These are phyloP conservation scores for Epicoccum sorghinum DNA, from an alignment of 2,329 filamentous ascomycete genomes.

Conservation along the genomic window DNA sequence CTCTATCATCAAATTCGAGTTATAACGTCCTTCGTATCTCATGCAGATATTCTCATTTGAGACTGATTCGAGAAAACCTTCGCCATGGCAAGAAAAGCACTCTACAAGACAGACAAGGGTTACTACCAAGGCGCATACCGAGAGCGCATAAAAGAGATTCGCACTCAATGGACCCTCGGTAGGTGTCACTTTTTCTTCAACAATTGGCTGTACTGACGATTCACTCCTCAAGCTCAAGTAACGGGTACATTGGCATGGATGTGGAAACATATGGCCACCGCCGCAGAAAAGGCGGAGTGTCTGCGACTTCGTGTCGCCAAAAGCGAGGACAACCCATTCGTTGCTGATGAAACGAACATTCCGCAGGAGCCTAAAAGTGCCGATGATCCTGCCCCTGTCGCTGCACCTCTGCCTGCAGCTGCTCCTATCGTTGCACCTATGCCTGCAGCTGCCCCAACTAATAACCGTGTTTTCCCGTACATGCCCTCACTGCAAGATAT, in stretches of 20 bases:
- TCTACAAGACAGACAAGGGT: too few species aligned
- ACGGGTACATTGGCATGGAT: neutral
- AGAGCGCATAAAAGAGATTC: neutral
- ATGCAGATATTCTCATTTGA: too few species aligned
- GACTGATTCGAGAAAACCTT: too few species aligned
- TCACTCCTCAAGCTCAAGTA: neutral
- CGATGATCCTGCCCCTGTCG: neutral
- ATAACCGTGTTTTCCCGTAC: neutral
- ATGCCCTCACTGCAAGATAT: neutral
- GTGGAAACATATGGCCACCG: neutral
- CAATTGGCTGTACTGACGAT: neutral
- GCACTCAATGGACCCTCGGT: neutral
- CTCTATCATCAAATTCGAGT: too few species aligned
- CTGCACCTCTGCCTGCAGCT: too few species aligned
- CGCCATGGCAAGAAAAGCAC: too few species aligned
- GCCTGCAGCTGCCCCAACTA: too few species aligned
- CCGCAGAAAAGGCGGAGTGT: neutral
- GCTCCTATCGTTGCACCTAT: too few species aligned
- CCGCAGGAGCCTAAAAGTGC: neutral
- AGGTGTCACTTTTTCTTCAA: neutral
- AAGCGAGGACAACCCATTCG: neutral
- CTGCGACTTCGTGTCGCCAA: neutral
- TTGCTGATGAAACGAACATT: neutral
- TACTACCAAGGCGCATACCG: neutral
- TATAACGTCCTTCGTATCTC: too few species aligned